Evolutionary conservation across 2,329 filamentous ascomycete species (phyloP), one percentile per base, ranked within the genome.

Genomic region (Fusarium sp.): DNA sequence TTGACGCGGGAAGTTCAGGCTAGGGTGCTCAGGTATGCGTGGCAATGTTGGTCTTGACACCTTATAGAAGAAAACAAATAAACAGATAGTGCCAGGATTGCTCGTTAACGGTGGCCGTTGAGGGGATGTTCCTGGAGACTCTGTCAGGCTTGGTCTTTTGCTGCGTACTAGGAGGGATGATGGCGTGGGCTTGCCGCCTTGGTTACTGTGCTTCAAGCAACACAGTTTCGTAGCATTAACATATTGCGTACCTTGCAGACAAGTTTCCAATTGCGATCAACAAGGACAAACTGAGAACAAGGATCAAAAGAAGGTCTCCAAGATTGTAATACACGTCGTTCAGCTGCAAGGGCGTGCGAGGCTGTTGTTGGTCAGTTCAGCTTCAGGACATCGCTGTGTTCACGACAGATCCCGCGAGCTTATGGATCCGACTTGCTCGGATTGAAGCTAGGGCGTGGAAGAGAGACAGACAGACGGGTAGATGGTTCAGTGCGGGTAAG

Each of bases 291-390:
- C 66, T 62, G 66, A 79, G 44, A 71, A 69, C 60, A 73, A 64
- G 61, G 63, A 43, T 72, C 63, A 50, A 76, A 64, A 30, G 52
- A 68, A 56, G 69, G 50, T 59, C 66, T 72, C 60, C 59, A 65
- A 50, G 52, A 50, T 46, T 67, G 69, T 50, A 57, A 59, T 50
- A 43, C 60, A 67, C 54, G 50, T 33, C 33, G 43, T 60, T 69
- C 46, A 62, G 64, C 65, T 76, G 73, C 74, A 77, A 64, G 67
- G 67, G 66, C 50, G 69, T 68, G 57, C 56, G 66, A 71, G 61
- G 43, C 69, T 78, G 66, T 72, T 73, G 53, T 60, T 67, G 64
- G 73, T 78, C 75, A 78, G 76, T 59, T 63, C 57, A 47, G 54
- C 56, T 56, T 69, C 53, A 56, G 60, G 59, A 65, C 52, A 60